These are phyloP conservation scores for Thelonectria discophora DNA, from an alignment of 2,329 filamentous ascomycete genomes.

Conservation along the genomic window DNA sequence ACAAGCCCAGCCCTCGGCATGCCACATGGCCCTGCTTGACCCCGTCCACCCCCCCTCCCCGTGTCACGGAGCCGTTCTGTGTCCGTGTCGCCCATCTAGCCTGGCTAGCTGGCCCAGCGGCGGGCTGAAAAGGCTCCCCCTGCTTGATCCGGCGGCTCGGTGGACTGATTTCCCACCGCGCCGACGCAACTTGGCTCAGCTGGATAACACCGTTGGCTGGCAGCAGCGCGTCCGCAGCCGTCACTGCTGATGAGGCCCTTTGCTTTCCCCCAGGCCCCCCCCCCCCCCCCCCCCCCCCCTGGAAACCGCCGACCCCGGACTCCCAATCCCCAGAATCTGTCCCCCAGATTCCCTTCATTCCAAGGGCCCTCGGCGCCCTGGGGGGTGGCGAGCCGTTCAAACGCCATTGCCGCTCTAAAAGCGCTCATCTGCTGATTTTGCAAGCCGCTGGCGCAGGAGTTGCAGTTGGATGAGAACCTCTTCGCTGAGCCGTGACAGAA, in stretches of 20 bases:
- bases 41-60: slow-evolving; percentile 18
- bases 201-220: slow-evolving; percentile 4
- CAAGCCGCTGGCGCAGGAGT: background rate
- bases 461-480: background rate
- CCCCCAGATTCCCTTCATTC: slow-evolving; percentile 1
- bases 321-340: slow-evolving; percentile 17
- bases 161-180: slow-evolving; percentile 8
- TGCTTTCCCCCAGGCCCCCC: slow-evolving; percentile 12
- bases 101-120: too few species aligned
- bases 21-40: slow-evolving; percentile 18
- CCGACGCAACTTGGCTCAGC: slow-evolving; percentile 3
- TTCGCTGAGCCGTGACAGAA: background rate
- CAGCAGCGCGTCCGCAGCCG: too few species aligned
- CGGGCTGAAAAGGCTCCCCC: slow-evolving; percentile 8
- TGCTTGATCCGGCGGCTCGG: slow-evolving; percentile 12
- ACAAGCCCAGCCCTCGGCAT: slow-evolving; percentile 14
- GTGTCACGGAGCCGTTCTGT: slow-evolving; percentile 18
- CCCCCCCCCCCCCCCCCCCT: slow-evolving; percentile 6
- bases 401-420: slow-evolving; percentile 17
- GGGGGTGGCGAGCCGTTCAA: slow-evolving; percentile 1
- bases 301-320: slow-evolving; percentile 7
- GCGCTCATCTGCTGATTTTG: slow-evolving; percentile 7
- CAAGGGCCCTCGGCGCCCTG: background rate
- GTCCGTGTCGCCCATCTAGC: slow-evolving; percentile 1
- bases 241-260: background rate